A percentile compares a stretch with the other conserved stretches of the same genome.
Evolutionary conservation across 768 basidiomycete species (phyloP).

Genomic region (Boletellus ananiceps): DNA sequence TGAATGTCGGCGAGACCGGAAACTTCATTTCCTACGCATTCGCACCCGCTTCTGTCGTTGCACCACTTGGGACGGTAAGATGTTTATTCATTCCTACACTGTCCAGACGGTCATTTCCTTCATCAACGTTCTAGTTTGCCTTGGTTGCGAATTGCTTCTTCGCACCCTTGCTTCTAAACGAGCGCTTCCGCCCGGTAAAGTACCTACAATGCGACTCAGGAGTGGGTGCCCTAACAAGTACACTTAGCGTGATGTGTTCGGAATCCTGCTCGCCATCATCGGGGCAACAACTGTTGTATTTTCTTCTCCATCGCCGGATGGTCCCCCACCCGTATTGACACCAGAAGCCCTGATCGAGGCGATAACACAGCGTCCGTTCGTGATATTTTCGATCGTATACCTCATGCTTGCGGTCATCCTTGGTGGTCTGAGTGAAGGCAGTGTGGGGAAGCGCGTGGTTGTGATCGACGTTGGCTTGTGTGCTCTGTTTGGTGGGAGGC

Average conservation of each 20-base stretch:
- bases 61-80: slow-evolving; percentile 89
- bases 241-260: slow-evolving; percentile 66
- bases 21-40: slow-evolving; percentile 91
- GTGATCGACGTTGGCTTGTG: slow-evolving; percentile 86
- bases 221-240: slow-evolving; percentile 13
- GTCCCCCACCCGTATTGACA: slow-evolving; percentile 49
- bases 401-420: slow-evolving; percentile 53
- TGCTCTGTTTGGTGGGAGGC: slow-evolving; percentile 66
- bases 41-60: slow-evolving; percentile 89
- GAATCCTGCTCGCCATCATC: slow-evolving; percentile 74
- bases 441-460: slow-evolving; percentile 61
- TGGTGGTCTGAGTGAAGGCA: slow-evolving; percentile 59
- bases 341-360: slow-evolving; percentile 64
- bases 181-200: slow-evolving; percentile 73
- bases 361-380: slow-evolving; percentile 65
- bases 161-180: slow-evolving; percentile 78
- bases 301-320: slow-evolving; percentile 67
- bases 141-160: slow-evolving; percentile 95
- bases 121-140: slow-evolving; percentile 55
- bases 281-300: slow-evolving; percentile 94
- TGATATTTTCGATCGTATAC: slow-evolving; percentile 70
- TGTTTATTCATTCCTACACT: background rate
- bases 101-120: background rate
- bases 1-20: slow-evolving; percentile 87
- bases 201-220: slow-evolving; percentile 8